Percentiles rank a stretch among this genome's conserved stretches.
phyloP scores from a whole-genome alignment of 2,329 filamentous ascomycete species.

The Neofusicoccum laricinum region DNA sequence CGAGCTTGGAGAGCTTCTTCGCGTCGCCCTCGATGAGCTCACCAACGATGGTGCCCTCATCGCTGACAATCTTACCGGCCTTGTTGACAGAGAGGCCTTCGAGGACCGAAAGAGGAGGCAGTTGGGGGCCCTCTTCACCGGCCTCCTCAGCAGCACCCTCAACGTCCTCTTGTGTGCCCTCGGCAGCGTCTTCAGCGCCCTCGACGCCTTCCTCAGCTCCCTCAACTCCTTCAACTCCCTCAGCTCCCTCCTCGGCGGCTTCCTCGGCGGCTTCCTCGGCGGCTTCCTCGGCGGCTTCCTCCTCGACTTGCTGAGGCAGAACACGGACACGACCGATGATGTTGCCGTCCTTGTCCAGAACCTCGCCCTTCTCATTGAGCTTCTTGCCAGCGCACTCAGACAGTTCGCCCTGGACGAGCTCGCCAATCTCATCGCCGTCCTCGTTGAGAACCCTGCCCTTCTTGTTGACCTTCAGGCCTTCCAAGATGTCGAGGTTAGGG shows the following conservation, averaged over 20 bases:
- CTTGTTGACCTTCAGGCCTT: slow-evolving; percentile 59
- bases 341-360: slow-evolving; percentile 62
- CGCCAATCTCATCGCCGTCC: slow-evolving; percentile 53
- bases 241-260: slow-evolving; percentile 30
- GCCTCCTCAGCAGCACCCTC: slow-evolving; percentile 28
- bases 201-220: slow-evolving; percentile 31
- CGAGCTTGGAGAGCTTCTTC: slow-evolving; percentile 52
- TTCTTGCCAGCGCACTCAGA: slow-evolving; percentile 64
- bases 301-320: slow-evolving; percentile 41
- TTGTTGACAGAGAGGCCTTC: slow-evolving; percentile 52
- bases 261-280: slow-evolving; percentile 32
- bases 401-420: slow-evolving; percentile 56
- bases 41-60: slow-evolving; percentile 46
- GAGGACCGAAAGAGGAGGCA: slow-evolving; percentile 48
- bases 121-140: slow-evolving; percentile 30
- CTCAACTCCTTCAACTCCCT: slow-evolving; percentile 30
- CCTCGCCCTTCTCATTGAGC: slow-evolving; percentile 62
- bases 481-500: slow-evolving; percentile 46
- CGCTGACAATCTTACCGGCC: slow-evolving; percentile 49
- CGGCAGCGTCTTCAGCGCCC: slow-evolving; percentile 30
- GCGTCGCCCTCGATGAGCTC: slow-evolving; percentile 51
- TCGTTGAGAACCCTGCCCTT: slow-evolving; percentile 54
- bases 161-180: slow-evolving; percentile 30
- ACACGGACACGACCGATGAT: slow-evolving; percentile 60
- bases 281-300: slow-evolving; percentile 27